phyloP scores from a whole-genome alignment of 768 basidiomycete genomes.

The Thelephora ganbajun region DNA sequence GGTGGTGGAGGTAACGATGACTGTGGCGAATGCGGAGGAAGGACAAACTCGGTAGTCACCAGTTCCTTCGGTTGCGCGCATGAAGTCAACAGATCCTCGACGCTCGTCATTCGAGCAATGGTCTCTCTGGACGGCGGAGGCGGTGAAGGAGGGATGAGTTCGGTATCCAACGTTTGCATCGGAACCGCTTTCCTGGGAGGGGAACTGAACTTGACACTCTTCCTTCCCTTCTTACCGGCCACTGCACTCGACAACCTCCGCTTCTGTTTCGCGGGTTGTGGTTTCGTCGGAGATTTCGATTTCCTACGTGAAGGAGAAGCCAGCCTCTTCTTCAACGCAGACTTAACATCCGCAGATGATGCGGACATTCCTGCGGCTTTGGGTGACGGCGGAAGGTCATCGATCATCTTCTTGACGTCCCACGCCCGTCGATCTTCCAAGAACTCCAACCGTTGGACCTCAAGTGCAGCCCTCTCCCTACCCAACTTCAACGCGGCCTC shows the following conservation, averaged over 20 bases:
- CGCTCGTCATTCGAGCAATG: conserved; percentile 17
- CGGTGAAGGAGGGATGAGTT: conserved; percentile 26
- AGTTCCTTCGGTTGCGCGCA: conserved; percentile 21
- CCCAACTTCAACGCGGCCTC: conserved; percentile 50
- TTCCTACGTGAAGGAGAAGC: conserved; percentile 20
- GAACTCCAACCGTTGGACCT: conserved; percentile 55
- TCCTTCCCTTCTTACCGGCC: conserved; percentile 31
- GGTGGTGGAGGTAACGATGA: conserved; percentile 40
- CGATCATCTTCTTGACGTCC: conserved; percentile 50
- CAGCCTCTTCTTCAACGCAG: neutral
- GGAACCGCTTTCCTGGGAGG: conserved; percentile 23
- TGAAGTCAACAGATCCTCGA: conserved; percentile 8
- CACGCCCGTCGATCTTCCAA: conserved; percentile 63
- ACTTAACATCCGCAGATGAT: conserved; percentile 7
- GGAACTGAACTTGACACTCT: conserved; percentile 33
- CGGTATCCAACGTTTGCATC: conserved; percentile 38
- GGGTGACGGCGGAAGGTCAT: conserved; percentile 26
- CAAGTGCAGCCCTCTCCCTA: conserved; percentile 48
- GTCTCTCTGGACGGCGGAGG: conserved; percentile 12
- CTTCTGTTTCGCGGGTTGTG: neutral
- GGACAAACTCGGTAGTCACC: conserved; percentile 54
- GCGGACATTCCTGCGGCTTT: conserved; percentile 10
- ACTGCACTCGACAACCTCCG: conserved; percentile 15
- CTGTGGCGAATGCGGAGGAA: conserved; percentile 66
- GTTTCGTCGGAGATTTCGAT: conserved; percentile 31